phyloP scores from a whole-genome alignment of 495 filamentous ascomycete species.

The Halenospora varia region DNA sequence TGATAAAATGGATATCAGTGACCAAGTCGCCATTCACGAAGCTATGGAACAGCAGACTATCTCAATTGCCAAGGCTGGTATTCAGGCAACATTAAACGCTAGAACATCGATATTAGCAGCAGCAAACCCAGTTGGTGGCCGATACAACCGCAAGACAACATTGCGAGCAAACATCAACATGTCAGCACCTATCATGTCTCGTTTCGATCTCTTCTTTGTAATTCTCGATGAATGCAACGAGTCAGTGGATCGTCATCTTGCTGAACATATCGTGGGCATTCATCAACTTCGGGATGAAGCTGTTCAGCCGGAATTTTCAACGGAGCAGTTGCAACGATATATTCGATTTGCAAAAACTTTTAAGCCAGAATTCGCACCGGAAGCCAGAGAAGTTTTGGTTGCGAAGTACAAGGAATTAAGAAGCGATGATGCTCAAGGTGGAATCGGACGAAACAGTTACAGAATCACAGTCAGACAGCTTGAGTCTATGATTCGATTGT shows the following conservation, averaged over 20 bases:
- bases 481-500: conserved; percentile 90
- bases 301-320: conserved; percentile 88
- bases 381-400: conserved; percentile 81
- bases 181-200: conserved; percentile 96
- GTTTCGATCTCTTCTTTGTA: conserved; percentile 99
- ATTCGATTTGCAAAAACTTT: conserved; percentile 96
- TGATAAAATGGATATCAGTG: conserved; percentile 98
- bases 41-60: conserved; percentile 99
- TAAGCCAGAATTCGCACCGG: conserved; percentile 84
- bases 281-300: conserved; percentile 90
- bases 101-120: conserved; percentile 93
- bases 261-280: conserved; percentile 90
- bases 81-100: conserved; percentile 96
- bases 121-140: conserved; percentile 91
- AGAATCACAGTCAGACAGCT: conserved; percentile 95
- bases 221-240: conserved; percentile 97
- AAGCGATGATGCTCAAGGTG: conserved; percentile 90
- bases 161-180: conserved; percentile 96
- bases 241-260: conserved; percentile 80
- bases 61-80: conserved; percentile 97
- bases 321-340: conserved; percentile 94
- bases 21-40: conserved; percentile 99
- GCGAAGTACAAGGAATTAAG: conserved; percentile 95
- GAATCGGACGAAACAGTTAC: conserved; percentile 88
- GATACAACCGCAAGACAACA: conserved; percentile 94